These are phyloP conservation scores for Lignosus rhinocerotis DNA, from an alignment of 1,284 basidiomycete genomes.

Conservation along the genomic window DNA sequence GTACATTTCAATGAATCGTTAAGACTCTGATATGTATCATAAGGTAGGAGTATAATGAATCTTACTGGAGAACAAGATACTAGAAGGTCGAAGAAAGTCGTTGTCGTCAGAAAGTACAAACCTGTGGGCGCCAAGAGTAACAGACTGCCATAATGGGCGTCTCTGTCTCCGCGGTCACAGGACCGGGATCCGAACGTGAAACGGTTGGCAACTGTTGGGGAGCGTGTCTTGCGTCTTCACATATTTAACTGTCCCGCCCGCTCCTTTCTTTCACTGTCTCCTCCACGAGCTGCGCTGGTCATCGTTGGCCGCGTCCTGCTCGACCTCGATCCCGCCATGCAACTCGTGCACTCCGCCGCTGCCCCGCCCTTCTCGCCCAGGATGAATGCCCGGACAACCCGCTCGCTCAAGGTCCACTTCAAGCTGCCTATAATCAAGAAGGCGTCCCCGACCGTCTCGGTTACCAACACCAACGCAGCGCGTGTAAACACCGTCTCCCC, in stretches of 20 bases:
- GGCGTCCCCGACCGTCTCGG: conserved; percentile 32
- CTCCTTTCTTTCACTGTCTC: conserved; percentile 3
- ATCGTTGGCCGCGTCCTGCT: conserved; percentile 21
- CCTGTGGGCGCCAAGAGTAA: not conserved
- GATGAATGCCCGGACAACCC: conserved; percentile 14
- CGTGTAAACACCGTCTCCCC: conserved; percentile 15
- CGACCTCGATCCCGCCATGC: conserved; percentile 10
- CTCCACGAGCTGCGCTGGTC: conserved; percentile 23
- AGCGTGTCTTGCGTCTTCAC: not conserved
- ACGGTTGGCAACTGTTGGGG: no score
- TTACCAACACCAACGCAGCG: conserved; percentile 30
- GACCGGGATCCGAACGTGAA: conserved; percentile 13
- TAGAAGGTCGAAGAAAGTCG: not conserved
- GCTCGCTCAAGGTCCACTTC: conserved; percentile 19
- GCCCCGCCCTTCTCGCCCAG: conserved; percentile 10
- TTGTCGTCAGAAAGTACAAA: not conserved
- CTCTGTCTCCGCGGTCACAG: conserved; percentile 14
- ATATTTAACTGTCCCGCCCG: conserved; percentile 5
- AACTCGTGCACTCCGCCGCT: conserved; percentile 8
- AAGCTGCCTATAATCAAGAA: conserved; percentile 25
- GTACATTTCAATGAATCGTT: no score
- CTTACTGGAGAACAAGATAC: not conserved
- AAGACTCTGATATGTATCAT: no score
- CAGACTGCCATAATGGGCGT: conserved; percentile 3
- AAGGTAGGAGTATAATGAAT: no score